These are phyloP conservation scores for Neoscytalidium dimidiatum DNA, from an alignment of 2,329 filamentous ascomycete genomes.

Conservation along the genomic window DNA sequence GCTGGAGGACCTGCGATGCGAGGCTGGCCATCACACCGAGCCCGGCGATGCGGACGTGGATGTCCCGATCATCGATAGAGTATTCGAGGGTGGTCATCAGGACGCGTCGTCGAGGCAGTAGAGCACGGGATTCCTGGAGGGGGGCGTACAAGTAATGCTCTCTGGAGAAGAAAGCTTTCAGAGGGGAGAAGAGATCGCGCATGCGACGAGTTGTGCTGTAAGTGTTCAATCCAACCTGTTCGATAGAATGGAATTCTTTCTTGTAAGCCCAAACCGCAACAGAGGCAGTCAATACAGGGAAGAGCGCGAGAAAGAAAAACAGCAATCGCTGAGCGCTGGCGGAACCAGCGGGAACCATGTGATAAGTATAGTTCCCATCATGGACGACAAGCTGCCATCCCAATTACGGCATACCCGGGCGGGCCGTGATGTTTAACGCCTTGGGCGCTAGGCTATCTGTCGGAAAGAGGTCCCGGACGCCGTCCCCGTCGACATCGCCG, in stretches of 20 bases:
- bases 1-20: slow-evolving; percentile 65
- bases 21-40: slow-evolving; percentile 70
- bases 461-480: not conserved
- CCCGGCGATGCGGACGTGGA: slow-evolving; percentile 72
- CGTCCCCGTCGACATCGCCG: not conserved
- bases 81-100: slow-evolving; percentile 73
- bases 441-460: not conserved
- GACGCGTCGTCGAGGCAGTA: not conserved
- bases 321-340: slow-evolving; percentile 56
- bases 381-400: slow-evolving; percentile 58
- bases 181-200: not conserved
- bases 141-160: not conserved
- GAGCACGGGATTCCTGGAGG: slow-evolving; percentile 33
- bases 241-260: slow-evolving; percentile 63
- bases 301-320: slow-evolving; percentile 54
- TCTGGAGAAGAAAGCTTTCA: not conserved
- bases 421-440: not conserved
- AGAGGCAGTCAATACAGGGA: slow-evolving; percentile 55
- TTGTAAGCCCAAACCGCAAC: slow-evolving; percentile 59
- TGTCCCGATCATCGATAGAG: slow-evolving; percentile 68
- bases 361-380: slow-evolving; percentile 57
- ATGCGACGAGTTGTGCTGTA: slow-evolving; percentile 45
- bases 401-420: slow-evolving; percentile 22
- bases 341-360: slow-evolving; percentile 56
- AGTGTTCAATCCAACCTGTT: slow-evolving; percentile 28